These are phyloP conservation scores for Cicer cuneatum DNA, from an alignment of 306 rosid species.

Conservation along the genomic window DNA sequence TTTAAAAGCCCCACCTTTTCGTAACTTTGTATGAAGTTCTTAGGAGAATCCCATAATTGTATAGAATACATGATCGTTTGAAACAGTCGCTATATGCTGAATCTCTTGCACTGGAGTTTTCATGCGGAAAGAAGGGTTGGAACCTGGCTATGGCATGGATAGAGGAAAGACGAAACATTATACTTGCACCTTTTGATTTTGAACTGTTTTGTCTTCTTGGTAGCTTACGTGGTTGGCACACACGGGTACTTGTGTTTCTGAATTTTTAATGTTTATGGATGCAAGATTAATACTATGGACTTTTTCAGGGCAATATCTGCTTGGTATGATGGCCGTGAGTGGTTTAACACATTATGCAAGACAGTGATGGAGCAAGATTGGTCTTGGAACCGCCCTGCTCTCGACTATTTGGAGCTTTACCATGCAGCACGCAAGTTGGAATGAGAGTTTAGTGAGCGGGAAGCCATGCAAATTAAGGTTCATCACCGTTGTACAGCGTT, in stretches of 20 bases:
- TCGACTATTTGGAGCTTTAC: constrained; percentile 92
- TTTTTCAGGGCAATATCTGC: constrained; percentile 83
- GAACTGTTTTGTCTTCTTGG: constrained; percentile 27
- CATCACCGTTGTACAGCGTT: constrained; percentile 59
- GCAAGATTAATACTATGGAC: constrained; percentile 28
- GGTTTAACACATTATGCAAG: constrained; percentile 88
- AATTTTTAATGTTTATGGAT: not conserved
- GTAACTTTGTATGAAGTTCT: not conserved
- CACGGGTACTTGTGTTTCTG: not conserved
- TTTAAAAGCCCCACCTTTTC: not conserved
- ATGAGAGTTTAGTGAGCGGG: constrained; percentile 35
- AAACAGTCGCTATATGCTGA: not conserved
- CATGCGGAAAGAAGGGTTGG: constrained; percentile 16
- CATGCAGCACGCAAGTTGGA: constrained; percentile 77
- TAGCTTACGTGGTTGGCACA: not conserved
- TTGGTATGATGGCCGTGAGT: constrained; percentile 78
- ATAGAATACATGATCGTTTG: not conserved
- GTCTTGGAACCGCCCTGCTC: constrained; percentile 99
- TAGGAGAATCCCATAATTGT: not conserved
- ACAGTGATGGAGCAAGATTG: constrained; percentile 97
- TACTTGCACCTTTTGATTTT: not conserved
- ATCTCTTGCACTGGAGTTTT: constrained; percentile 11
- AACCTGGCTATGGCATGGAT: not conserved
- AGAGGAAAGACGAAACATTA: not conserved
- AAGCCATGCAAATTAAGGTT: constrained; percentile 27